Percentiles rank a stretch among this genome's conserved stretches.
Conservation (phyloP, 139 green algal species). For the Astrephomene gubernaculifera region DNA sequence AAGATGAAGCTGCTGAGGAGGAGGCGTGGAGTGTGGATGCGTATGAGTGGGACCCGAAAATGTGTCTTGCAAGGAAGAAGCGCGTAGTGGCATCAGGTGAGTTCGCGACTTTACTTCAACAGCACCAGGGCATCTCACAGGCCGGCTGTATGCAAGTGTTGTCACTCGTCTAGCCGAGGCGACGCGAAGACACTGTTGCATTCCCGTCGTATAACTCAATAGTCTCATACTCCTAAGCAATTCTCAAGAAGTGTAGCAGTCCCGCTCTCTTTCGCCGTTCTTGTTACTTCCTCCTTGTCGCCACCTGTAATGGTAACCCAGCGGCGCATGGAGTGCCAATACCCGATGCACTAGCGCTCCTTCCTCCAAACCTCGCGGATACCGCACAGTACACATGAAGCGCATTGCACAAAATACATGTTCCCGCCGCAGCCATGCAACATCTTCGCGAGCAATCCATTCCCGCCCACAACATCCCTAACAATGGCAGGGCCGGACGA, state of each 20-base stretch:
- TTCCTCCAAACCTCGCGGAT: too few relatives aligned
- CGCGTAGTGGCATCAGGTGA: neutral
- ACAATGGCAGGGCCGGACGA: neutral
- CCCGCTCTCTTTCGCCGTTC: too few relatives aligned
- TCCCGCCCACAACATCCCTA: neutral
- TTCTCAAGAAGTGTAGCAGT: neutral
- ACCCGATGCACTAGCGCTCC: neutral
- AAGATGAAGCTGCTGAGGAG: neutral
- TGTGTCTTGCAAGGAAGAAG: conserved; percentile 10
- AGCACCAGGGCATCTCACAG: neutral
- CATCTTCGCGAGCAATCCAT: neutral
- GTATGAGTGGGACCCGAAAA: conserved; percentile 19
- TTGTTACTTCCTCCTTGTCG: too few relatives aligned
- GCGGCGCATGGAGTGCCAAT: too few relatives aligned
- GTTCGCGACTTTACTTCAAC: too few relatives aligned
- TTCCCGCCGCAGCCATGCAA: too few relatives aligned
- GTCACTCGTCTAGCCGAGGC: neutral
- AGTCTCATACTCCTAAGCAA: neutral
- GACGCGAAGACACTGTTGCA: neutral
- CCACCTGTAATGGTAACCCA: neutral
- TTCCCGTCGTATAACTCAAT: neutral
- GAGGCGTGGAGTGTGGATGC: conserved; percentile 18
- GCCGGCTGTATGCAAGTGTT: neutral
- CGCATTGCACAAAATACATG: too few relatives aligned
- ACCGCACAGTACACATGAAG: too few relatives aligned